A percentile compares a stretch with the other conserved stretches of the same genome.
Conservation (phyloP, 129 eudicot species). For the Tagetes patula region DNA sequence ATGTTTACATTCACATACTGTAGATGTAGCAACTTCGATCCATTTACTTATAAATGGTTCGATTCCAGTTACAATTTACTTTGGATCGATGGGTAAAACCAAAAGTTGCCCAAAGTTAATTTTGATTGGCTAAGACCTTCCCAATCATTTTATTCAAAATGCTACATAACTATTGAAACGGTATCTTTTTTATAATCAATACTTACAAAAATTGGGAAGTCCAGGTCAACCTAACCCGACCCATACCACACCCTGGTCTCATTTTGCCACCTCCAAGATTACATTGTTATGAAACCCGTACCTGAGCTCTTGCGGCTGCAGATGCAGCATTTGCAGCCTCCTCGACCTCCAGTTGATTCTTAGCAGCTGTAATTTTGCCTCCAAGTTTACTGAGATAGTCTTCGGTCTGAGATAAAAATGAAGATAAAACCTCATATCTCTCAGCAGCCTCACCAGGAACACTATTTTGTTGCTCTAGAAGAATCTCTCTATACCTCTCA, state of each 20-base stretch:
- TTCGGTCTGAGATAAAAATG: slow-evolving; percentile 92
- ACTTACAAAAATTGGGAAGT: background rate
- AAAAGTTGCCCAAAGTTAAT: background rate
- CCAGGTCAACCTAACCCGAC: background rate
- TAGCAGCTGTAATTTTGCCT: slow-evolving; percentile 87
- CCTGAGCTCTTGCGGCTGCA: slow-evolving; percentile 93
- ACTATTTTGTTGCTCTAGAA: slow-evolving; percentile 87
- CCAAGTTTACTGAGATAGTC: slow-evolving; percentile 93
- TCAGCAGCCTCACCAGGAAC: slow-evolving; percentile 95
- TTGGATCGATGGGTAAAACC: no score
- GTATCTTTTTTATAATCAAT: background rate
- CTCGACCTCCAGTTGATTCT: slow-evolving; percentile 91
- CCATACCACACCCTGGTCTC: background rate
- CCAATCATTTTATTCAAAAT: background rate
- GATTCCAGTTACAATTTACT: background rate
- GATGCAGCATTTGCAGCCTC: slow-evolving; percentile 93
- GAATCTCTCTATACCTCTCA: slow-evolving; percentile 92
- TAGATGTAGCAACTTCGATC: background rate
- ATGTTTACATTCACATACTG: background rate
- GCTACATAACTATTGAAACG: background rate
- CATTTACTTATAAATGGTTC: background rate
- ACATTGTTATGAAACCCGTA: slow-evolving; percentile 10
- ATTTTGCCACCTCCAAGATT: background rate
- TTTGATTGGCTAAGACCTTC: background rate
- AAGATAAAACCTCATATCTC: slow-evolving; percentile 88